phyloP scores from a whole-genome alignment of 2,329 filamentous ascomycete genomes.

The Sporothrix schenckii region DNA sequence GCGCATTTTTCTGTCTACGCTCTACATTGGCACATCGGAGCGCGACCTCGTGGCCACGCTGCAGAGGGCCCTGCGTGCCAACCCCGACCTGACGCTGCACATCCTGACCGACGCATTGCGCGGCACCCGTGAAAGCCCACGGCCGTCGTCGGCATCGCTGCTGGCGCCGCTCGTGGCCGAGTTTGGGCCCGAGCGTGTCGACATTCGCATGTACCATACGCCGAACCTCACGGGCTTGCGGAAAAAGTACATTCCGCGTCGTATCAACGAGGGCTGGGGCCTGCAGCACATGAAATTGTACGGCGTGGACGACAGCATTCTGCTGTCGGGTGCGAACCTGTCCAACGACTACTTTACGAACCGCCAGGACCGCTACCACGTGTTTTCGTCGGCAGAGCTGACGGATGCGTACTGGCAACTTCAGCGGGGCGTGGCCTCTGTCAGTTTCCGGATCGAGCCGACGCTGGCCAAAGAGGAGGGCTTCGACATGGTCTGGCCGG shows the following conservation, averaged over 20 bases:
- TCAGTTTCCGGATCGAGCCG: slow-evolving; percentile 81
- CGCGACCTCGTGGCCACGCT: slow-evolving; percentile 79
- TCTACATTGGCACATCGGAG: slow-evolving; percentile 95
- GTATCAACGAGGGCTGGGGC: slow-evolving; percentile 98
- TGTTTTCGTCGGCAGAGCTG: slow-evolving; percentile 78
- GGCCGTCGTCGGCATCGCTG: slow-evolving; percentile 84
- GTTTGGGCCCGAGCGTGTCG: slow-evolving; percentile 81
- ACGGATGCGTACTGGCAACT: slow-evolving; percentile 81
- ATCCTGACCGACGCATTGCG: slow-evolving; percentile 90
- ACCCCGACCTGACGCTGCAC: slow-evolving; percentile 77
- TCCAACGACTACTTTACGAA: slow-evolving; percentile 96
- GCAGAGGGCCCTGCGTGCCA: slow-evolving; percentile 71
- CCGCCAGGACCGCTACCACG: slow-evolving; percentile 89
- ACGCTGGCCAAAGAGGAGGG: background rate
- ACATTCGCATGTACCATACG: slow-evolving; percentile 97
- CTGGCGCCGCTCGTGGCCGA: slow-evolving; percentile 80
- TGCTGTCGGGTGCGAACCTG: slow-evolving; percentile 91
- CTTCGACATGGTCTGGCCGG: slow-evolving; percentile 72
- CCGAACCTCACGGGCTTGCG: slow-evolving; percentile 87
- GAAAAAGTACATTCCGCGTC: slow-evolving; percentile 80
- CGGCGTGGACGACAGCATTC: slow-evolving; percentile 91
- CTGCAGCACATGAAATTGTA: slow-evolving; percentile 99
- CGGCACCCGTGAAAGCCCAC: slow-evolving; percentile 85
- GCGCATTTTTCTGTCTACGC: slow-evolving; percentile 88
- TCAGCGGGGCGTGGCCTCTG: slow-evolving; percentile 72